Conservation (phyloP, 2,329 filamentous ascomycete species). For the Hypoxylon rubiginosum region DNA sequence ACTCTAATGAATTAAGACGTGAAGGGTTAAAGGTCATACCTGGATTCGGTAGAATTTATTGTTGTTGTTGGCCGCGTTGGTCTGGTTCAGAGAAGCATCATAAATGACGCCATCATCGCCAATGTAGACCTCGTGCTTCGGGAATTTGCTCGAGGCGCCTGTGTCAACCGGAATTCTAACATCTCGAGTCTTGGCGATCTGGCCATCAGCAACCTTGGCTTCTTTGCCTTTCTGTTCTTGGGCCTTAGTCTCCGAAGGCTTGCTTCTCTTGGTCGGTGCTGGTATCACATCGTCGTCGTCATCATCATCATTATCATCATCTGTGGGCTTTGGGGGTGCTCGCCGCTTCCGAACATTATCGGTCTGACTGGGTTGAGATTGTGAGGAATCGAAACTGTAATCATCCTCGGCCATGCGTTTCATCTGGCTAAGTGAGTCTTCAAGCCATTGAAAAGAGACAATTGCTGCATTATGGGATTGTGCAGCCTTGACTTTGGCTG, state of each 20-base stretch:
- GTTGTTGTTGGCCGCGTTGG: slow-evolving; percentile 78
- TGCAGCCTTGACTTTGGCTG: slow-evolving; percentile 66
- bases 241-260: slow-evolving; percentile 44
- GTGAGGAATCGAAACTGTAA: slow-evolving; percentile 45
- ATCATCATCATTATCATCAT: slow-evolving; percentile 31
- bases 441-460: slow-evolving; percentile 72
- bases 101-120: slow-evolving; percentile 76
- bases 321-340: slow-evolving; percentile 33
- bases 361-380: slow-evolving; percentile 22
- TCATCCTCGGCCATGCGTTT: slow-evolving; percentile 54
- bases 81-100: slow-evolving; percentile 84
- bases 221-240: slow-evolving; percentile 47
- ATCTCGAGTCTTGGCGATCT: slow-evolving; percentile 62
- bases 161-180: slow-evolving; percentile 66
- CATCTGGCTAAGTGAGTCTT: slow-evolving; percentile 64
- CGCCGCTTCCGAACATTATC: slow-evolving; percentile 45
- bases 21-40: slow-evolving; percentile 54
- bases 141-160: slow-evolving; percentile 52
- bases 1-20: slow-evolving; percentile 11
- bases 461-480: slow-evolving; percentile 64
- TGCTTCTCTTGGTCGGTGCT: slow-evolving; percentile 52
- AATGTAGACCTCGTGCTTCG: slow-evolving; percentile 71
- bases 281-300: slow-evolving; percentile 45
- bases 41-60: slow-evolving; percentile 89
- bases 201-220: slow-evolving; percentile 55